Evolutionary conservation across 2,329 filamentous ascomycete genomes (phyloP).

Genomic region (Penicillium nordicum): DNA sequence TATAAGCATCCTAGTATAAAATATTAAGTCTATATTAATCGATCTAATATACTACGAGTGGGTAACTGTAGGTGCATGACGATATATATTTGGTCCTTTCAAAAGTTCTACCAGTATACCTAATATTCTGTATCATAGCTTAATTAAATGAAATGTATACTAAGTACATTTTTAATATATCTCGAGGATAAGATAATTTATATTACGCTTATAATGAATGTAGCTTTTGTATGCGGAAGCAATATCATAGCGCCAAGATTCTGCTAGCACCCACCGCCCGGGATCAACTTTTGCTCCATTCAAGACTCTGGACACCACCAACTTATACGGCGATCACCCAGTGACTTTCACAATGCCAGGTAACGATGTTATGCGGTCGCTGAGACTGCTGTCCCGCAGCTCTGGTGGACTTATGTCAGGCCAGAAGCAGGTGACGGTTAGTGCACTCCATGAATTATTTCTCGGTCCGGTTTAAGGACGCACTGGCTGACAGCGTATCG

Average conservation of each 20-base stretch:
- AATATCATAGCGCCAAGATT: slow-evolving; percentile 27
- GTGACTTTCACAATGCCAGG: slow-evolving; percentile 33
- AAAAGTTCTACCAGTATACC: too few relatives aligned
- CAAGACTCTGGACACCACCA: slow-evolving; percentile 14
- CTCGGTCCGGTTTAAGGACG: neutral
- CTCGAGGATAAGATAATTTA: too few relatives aligned
- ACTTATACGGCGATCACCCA: slow-evolving; percentile 7
- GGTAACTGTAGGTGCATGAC: too few relatives aligned
- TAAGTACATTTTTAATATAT: too few relatives aligned
- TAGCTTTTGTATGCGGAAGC: too few relatives aligned
- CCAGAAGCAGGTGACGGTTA: slow-evolving; percentile 37
- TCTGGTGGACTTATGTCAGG: slow-evolving; percentile 34
- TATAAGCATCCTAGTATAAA: too few relatives aligned
- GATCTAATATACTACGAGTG: too few relatives aligned
- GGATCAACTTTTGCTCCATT: slow-evolving; percentile 34
- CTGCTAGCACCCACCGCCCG: slow-evolving; percentile 33
- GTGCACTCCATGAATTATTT: slow-evolving; percentile 9
- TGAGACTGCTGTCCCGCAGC: slow-evolving; percentile 40
- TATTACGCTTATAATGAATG: too few relatives aligned
- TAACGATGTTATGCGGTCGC: slow-evolving; percentile 34
- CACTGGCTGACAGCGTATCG: slow-evolving; percentile 22
- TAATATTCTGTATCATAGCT: too few relatives aligned
- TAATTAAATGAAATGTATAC: too few relatives aligned
- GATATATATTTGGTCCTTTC: too few relatives aligned
- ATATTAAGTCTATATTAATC: too few relatives aligned